A percentile compares a stretch with the other conserved stretches of the same genome.
Conservation (phyloP, 2,329 filamentous ascomycete genomes). For the Fusarium decemcellulare region DNA sequence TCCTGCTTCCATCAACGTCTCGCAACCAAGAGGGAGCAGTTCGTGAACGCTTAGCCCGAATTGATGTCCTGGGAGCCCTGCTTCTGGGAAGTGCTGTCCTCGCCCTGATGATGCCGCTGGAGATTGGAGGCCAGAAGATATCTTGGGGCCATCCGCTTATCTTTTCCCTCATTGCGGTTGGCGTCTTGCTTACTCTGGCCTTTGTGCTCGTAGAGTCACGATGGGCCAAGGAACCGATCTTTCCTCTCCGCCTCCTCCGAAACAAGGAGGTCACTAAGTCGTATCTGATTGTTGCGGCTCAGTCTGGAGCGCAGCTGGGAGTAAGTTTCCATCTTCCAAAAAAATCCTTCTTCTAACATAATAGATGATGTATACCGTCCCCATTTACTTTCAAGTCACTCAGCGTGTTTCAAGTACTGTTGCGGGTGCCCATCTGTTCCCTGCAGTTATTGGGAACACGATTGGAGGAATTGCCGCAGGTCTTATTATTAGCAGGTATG, state of each 20-base stretch:
- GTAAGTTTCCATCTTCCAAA: background rate
- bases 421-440: conserved; percentile 74
- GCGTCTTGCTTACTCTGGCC: conserved; percentile 54
- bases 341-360: background rate
- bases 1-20: conserved; percentile 60
- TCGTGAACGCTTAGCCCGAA: conserved; percentile 42
- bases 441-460: conserved; percentile 77
- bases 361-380: conserved; percentile 72
- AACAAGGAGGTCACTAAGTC: conserved; percentile 67
- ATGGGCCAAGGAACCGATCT: conserved; percentile 68
- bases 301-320: conserved; percentile 64
- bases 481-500: conserved; percentile 63
- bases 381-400: conserved; percentile 79
- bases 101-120: conserved; percentile 65
- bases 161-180: conserved; percentile 53
- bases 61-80: conserved; percentile 69
- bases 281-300: conserved; percentile 68
- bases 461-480: conserved; percentile 74
- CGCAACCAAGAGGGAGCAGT: conserved; percentile 21
- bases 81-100: conserved; percentile 69
- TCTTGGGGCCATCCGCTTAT: conserved; percentile 64
- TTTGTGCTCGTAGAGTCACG: conserved; percentile 62
- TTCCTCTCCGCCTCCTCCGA: conserved; percentile 68
- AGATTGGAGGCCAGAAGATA: conserved; percentile 66
- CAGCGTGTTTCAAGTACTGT: conserved; percentile 68